Evolutionary conservation across 768 basidiomycete species (phyloP), one percentile per base, ranked within the genome.

Genomic region (Pseudohyphozyma bogoriensis): DNA sequence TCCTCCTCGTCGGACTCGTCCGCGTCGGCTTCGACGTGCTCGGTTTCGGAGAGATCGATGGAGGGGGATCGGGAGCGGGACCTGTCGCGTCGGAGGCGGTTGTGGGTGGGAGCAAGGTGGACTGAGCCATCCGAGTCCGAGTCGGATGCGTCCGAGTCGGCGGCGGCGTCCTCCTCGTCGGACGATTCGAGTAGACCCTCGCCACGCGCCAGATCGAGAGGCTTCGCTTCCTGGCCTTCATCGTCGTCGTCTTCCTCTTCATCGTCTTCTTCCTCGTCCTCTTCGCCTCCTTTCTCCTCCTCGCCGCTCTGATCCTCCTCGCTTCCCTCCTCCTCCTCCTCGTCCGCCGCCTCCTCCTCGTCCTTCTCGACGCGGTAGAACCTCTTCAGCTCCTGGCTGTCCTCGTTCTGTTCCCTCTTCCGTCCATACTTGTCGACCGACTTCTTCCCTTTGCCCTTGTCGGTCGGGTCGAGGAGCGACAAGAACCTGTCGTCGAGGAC

Each of bases 401-500:
- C 66, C 37, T 75, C 73, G 16, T 72, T 68, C n/a, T 65, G 66
- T 16, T 68, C 64, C 29, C 76, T 63, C 10, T 72, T 69, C 59
- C 76, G 65, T 26, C 77, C 77, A 59, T 75, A 76, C 65, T 77
- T 77, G 68, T 78, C 77, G 24, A 75, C 73, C 62, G 57, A 32
- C 35, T 15, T 39, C 32, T 42, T 36, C 24, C 63, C 60, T 42
- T 56, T 64, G 50, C 45, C 45, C 45, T 46, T 46, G 5, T 42
- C 18, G 8, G 39, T 49, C 49, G 47, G 39, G 59, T 79, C 76
- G 46, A 96, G 82, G 24, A 95, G 79, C 56, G 79, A 76, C 73
- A 85, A 88, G 80, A 97, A 99, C 28, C 95, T 84, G 15, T 90
- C 84, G 72, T 99, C 95, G 39, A 96, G 81, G 55, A 86, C 81